Evolutionary conservation across 1,139 yeast species (phyloP).

Genomic region (Spencermartinsiella ligniputridi): DNA sequence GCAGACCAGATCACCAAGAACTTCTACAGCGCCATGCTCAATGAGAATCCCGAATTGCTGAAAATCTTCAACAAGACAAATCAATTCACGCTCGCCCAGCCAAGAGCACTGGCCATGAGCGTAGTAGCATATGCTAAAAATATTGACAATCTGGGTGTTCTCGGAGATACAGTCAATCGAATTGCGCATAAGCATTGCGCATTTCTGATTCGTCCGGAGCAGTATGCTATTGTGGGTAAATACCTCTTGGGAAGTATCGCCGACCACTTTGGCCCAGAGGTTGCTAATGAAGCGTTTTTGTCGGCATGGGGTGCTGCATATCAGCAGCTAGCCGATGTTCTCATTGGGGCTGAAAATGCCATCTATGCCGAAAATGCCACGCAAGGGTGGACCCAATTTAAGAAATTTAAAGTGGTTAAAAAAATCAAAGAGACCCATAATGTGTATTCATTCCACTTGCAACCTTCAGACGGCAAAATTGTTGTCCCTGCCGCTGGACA

Average conservation of each 20-base stretch:
- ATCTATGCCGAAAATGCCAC: conserved; percentile 39
- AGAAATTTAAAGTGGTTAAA: conserved; percentile 45
- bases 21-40: conserved; percentile 55
- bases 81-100: conserved; percentile 55
- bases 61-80: conserved; percentile 58
- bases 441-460: conserved; percentile 50
- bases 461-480: conserved; percentile 43
- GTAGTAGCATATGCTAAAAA: conserved; percentile 59
- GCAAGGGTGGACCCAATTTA: conserved; percentile 54
- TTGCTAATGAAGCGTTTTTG: conserved; percentile 53
- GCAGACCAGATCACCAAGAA: conserved; percentile 53
- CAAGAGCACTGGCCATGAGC: conserved; percentile 60
- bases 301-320: conserved; percentile 68
- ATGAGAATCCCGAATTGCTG: conserved; percentile 49
- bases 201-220: conserved; percentile 55
- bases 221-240: conserved; percentile 61
- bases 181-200: conserved; percentile 67
- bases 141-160: conserved; percentile 55
- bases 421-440: conserved; percentile 44
- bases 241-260: conserved; percentile 51
- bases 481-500: conserved; percentile 51
- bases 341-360: conserved; percentile 52
- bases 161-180: conserved; percentile 52
- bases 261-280: conserved; percentile 51
- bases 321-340: conserved; percentile 55